phyloP scores from a whole-genome alignment of 176 grass and related monocot genomes.

The Eremochloa ophiuroides region DNA sequence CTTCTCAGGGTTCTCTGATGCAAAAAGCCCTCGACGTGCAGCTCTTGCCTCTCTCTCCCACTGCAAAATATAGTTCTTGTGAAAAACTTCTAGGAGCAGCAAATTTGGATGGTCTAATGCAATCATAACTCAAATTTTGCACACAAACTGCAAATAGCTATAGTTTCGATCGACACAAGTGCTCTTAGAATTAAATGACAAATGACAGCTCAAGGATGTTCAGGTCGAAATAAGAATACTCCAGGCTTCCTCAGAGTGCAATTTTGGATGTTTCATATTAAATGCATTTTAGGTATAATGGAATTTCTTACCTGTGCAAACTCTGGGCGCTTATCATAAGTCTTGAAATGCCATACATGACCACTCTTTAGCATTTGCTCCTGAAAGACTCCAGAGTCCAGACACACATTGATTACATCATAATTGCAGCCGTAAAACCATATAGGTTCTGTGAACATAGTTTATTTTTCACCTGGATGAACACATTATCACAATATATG shows the following conservation, averaged over 20 bases:
- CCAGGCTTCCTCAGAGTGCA: not conserved
- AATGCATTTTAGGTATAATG: not conserved
- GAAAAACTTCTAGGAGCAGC: not conserved
- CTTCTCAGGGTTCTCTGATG: constrained; percentile 42
- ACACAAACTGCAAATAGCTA: constrained; percentile 18
- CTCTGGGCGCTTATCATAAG: constrained; percentile 33
- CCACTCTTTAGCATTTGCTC: constrained; percentile 43
- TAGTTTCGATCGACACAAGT: constrained; percentile 21
- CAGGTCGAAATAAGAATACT: not conserved
- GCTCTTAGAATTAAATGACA: not conserved
- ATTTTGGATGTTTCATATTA: not conserved
- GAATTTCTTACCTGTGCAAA: constrained; percentile 38
- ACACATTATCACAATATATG: constrained; percentile 48
- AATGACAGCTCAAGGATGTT: not conserved
- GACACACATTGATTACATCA: not conserved
- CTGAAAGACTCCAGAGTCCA: not conserved
- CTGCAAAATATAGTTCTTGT: constrained; percentile 20
- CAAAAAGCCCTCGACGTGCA: constrained; percentile 40
- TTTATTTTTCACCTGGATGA: constrained; percentile 46
- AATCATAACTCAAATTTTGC: not conserved
- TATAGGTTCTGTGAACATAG: not conserved
- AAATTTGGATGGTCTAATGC: not conserved
- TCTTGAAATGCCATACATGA: constrained; percentile 28
- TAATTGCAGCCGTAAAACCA: constrained; percentile 4
- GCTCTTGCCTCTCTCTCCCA: constrained; percentile 47